These are phyloP conservation scores for Hypoxylon sp. DNA, from an alignment of 2,329 filamentous ascomycete genomes.

Conservation along the genomic window DNA sequence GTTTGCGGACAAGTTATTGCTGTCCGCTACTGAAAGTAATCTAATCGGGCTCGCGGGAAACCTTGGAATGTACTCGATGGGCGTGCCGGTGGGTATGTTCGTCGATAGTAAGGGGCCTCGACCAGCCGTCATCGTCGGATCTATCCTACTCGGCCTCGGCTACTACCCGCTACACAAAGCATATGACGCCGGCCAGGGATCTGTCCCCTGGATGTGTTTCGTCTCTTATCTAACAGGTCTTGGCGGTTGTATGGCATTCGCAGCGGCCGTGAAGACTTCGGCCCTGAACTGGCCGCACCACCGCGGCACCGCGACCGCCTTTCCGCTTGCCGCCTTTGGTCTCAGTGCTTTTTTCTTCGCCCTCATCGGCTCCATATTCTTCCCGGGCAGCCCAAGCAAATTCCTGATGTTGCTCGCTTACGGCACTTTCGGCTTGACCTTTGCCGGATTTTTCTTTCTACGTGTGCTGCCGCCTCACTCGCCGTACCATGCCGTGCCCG, in stretches of 20 bases:
- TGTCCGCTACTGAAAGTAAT: constrained; percentile 94
- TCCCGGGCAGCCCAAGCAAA: constrained; percentile 85
- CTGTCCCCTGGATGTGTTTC: constrained; percentile 78
- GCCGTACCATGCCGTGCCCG: constrained; percentile 70
- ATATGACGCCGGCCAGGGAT: constrained; percentile 76
- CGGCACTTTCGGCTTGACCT: constrained; percentile 82
- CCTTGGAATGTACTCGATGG: constrained; percentile 92
- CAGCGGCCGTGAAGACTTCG: constrained; percentile 86
- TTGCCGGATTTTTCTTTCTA: constrained; percentile 87
- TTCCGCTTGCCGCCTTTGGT: constrained; percentile 92
- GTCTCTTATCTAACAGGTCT: constrained; percentile 89
- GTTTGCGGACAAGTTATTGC: constrained; percentile 86
- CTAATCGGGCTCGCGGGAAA: constrained; percentile 89
- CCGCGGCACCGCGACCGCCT: constrained; percentile 92
- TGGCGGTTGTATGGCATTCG: constrained; percentile 92
- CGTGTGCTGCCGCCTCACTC: constrained; percentile 73
- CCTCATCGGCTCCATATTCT: constrained; percentile 79
- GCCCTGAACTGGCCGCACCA: constrained; percentile 93
- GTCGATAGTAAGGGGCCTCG: constrained; percentile 87
- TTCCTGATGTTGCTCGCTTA: constrained; percentile 85
- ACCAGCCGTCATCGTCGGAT: constrained; percentile 81
- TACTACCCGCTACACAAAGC: constrained; percentile 90
- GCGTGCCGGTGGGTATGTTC: constrained; percentile 89
- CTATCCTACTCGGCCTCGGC: constrained; percentile 79
- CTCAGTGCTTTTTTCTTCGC: constrained; percentile 98